phyloP scores from a whole-genome alignment of 31 red algal species.

The Odonthalia washingtoniensis region DNA sequence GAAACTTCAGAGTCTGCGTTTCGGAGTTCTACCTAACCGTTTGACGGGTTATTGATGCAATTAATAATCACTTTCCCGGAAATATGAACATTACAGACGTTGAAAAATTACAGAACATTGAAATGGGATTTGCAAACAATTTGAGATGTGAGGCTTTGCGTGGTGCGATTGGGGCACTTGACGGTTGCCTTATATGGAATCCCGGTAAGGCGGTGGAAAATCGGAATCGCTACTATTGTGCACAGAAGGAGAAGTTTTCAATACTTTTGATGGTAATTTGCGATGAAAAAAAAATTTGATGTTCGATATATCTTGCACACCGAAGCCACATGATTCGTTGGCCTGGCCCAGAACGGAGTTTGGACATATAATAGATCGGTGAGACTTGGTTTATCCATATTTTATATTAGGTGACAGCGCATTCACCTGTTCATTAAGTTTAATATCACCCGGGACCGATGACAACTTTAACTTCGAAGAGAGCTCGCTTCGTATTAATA shows the following conservation, averaged over 20 bases:
- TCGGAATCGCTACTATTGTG: neutral
- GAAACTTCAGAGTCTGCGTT: too few relatives aligned
- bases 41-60: too few relatives aligned
- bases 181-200: too few relatives aligned
- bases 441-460: neutral
- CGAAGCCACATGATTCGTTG: too few relatives aligned
- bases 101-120: too few relatives aligned
- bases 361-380: neutral
- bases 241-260: constrained; percentile 2
- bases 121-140: too few relatives aligned
- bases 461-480: neutral
- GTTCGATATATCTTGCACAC: neutral
- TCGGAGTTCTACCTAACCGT: too few relatives aligned
- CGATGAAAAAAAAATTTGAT: neutral
- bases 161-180: too few relatives aligned
- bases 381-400: neutral
- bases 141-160: too few relatives aligned
- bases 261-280: neutral
- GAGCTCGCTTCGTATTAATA: too few relatives aligned
- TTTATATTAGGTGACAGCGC: neutral
- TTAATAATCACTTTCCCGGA: too few relatives aligned
- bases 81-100: too few relatives aligned
- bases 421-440: neutral
- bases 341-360: neutral
- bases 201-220: neutral